phyloP scores from a whole-genome alignment of 495 filamentous ascomycete genomes.

The Talaromyces ruber region DNA sequence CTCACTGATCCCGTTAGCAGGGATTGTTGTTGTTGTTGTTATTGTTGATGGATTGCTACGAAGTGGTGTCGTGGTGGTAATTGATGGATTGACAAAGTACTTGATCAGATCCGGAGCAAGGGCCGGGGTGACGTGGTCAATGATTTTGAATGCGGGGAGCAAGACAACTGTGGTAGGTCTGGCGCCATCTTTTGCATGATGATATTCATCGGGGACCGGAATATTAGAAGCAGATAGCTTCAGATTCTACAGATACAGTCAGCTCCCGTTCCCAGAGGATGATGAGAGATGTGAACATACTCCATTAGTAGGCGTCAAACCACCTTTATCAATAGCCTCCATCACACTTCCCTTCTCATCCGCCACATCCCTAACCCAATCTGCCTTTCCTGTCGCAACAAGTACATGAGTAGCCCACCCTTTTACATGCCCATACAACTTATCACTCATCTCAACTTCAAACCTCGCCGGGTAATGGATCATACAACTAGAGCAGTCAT shows the following conservation, averaged over 20 bases:
- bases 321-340: slow-evolving; percentile 69
- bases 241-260: slow-evolving; percentile 48
- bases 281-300: slow-evolving; percentile 33
- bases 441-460: slow-evolving; percentile 65
- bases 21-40: slow-evolving; percentile 2
- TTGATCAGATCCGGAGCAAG: slow-evolving; percentile 65
- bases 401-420: slow-evolving; percentile 85
- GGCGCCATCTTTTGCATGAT: slow-evolving; percentile 39
- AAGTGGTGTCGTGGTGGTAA: slow-evolving; percentile 71
- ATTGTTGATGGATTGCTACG: slow-evolving; percentile 12
- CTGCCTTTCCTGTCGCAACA: slow-evolving; percentile 88
- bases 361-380: slow-evolving; percentile 86
- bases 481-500: slow-evolving; percentile 80
- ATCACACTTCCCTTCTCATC: slow-evolving; percentile 93
- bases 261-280: slow-evolving; percentile 1
- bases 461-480: slow-evolving; percentile 69
- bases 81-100: slow-evolving; percentile 58
- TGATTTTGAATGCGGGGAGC: slow-evolving; percentile 76
- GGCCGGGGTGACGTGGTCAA: slow-evolving; percentile 78
- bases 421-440: slow-evolving; percentile 80
- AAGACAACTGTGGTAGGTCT: slow-evolving; percentile 76
- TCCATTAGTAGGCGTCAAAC: slow-evolving; percentile 62
- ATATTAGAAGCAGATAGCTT: slow-evolving; percentile 96
- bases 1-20: slow-evolving; percentile 11
- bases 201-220: slow-evolving; percentile 56